A percentile compares a stretch with the other conserved stretches of the same genome.
These are phyloP conservation scores for Nannochloropsis gaditana DNA, from an alignment of 108 stramenopile species.

Conservation along the genomic window DNA sequence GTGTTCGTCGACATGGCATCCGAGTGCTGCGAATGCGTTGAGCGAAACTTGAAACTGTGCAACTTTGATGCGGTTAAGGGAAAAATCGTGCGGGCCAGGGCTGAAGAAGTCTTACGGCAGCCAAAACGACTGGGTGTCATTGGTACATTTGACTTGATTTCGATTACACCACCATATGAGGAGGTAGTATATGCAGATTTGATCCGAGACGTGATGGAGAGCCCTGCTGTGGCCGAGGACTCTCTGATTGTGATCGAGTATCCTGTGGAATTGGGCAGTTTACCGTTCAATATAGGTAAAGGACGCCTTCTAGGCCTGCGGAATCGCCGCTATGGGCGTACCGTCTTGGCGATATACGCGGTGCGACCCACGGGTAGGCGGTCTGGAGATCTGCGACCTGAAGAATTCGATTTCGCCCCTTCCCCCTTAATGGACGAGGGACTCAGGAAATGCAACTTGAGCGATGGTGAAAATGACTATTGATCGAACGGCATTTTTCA, in stretches of 20 bases:
- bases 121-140: conserved; percentile 34
- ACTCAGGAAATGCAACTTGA: no score
- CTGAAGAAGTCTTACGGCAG: conserved; percentile 37
- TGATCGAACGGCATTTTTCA: no score
- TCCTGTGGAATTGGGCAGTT: conserved; percentile 80
- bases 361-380: conserved; percentile 72
- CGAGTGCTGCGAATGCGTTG: conserved; percentile 44
- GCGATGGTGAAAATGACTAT: no score
- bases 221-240: conserved; percentile 63
- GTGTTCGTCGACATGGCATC: conserved; percentile 49
- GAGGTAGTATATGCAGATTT: conserved; percentile 88
- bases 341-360: conserved; percentile 84
- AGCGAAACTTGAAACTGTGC: conserved; percentile 55
- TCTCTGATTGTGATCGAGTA: conserved; percentile 83
- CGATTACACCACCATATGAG: conserved; percentile 90
- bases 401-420: conserved; percentile 5
- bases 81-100: conserved; percentile 32
- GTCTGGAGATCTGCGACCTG: not conserved
- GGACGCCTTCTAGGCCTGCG: conserved; percentile 76
- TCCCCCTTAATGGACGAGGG: no score
- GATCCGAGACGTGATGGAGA: conserved; percentile 63
- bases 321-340: conserved; percentile 88
- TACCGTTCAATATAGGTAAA: conserved; percentile 71
- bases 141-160: conserved; percentile 63
- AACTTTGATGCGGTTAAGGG: conserved; percentile 56